Evolutionary conservation across 2,329 filamentous ascomycete species (phyloP).

Genomic region (Rugonectria rugulosa): DNA sequence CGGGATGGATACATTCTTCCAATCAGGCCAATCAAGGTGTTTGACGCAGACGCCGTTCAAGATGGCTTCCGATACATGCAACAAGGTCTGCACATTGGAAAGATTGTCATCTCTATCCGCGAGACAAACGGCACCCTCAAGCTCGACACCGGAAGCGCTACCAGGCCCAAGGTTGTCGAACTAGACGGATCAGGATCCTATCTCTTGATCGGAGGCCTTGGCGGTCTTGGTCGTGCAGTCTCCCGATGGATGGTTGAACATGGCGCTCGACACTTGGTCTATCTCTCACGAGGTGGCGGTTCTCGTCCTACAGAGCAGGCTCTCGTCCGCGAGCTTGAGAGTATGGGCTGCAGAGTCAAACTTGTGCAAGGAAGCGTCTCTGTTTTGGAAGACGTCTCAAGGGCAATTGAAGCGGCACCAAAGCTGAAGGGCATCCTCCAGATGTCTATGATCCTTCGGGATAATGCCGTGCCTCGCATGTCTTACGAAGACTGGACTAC

Average conservation of each 20-base stretch:
- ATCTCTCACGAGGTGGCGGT: slow-evolving; percentile 23
- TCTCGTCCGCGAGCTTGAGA: slow-evolving; percentile 34
- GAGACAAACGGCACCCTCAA: slow-evolving; percentile 1
- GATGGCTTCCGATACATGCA: slow-evolving; percentile 55
- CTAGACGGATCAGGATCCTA: slow-evolving; percentile 34
- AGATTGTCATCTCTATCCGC: slow-evolving; percentile 45
- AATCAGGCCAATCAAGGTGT: slow-evolving; percentile 36
- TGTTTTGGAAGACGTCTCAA: slow-evolving; percentile 37
- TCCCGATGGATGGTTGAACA: slow-evolving; percentile 22
- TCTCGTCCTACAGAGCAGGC: slow-evolving; percentile 9
- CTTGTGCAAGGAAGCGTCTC: slow-evolving; percentile 46
- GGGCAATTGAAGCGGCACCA: slow-evolving; percentile 26
- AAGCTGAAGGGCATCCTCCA: slow-evolving; percentile 51
- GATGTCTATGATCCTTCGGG: slow-evolving; percentile 47
- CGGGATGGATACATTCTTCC: slow-evolving; percentile 27
- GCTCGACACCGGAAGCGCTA: not conserved
- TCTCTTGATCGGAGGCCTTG: slow-evolving; percentile 35
- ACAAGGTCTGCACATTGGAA: slow-evolving; percentile 51
- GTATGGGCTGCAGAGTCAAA: slow-evolving; percentile 35
- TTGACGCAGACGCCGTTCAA: slow-evolving; percentile 38
- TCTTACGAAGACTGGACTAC: slow-evolving; percentile 41
- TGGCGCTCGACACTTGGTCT: slow-evolving; percentile 17
- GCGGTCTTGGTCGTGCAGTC: slow-evolving; percentile 23
- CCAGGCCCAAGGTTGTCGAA: not conserved
- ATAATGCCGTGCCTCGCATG: slow-evolving; percentile 43